Base-by-base conservation (phyloP, 768 basidiomycete genomes). In the Termitomyces sp. region DNA sequence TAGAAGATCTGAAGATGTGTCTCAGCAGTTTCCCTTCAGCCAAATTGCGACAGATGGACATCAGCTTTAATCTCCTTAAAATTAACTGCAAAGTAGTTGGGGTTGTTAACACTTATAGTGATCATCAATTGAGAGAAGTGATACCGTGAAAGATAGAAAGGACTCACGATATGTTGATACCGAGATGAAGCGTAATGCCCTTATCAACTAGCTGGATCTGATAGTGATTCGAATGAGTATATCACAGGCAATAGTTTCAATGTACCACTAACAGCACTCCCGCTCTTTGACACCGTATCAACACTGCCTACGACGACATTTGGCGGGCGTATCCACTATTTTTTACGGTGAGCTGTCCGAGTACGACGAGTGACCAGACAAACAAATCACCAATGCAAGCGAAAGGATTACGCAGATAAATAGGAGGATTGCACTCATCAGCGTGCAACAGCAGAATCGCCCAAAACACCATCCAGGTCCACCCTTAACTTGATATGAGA, bases 291-390 rank as follows among this genome's bases (percentile, higher is more conserved):
- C 22, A 70, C 65, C 5, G 76, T 68, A 45, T 70, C 65, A 23
- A 83, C 78, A 29, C 67, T 61, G 13, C 85, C 84, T 54, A 94
- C 73, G 23, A 66, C 64, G 46, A 93, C 71, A 56, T 83, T 77
- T 1, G 91, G 91, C 22, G 91, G 91, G 29, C 83, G 80, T 47
- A 88, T 77, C 86, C 87, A 94, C 91, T 93, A 46, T 22, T 42
- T 22, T 42, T 23, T 27, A 27, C 36, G 3, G 40, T 56, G 52
- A 50, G 51, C 54, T 27, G 50, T 29, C 31, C 3, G 23, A 50
- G 38, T 32, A 12, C 6, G 22, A 39, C 9, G 5, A 33, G 12
- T 11, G 11, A 4, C 25, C 23, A 40, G 15, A 20, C 45, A 33
- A 5, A 39, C 46, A 18, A 69, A 83, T 66, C 63, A 92, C 91